Evolutionary conservation across 148 eudicot genomes (phyloP), one percentile per base, ranked within the genome.

Genomic region (Gaultheria prostrata): DNA sequence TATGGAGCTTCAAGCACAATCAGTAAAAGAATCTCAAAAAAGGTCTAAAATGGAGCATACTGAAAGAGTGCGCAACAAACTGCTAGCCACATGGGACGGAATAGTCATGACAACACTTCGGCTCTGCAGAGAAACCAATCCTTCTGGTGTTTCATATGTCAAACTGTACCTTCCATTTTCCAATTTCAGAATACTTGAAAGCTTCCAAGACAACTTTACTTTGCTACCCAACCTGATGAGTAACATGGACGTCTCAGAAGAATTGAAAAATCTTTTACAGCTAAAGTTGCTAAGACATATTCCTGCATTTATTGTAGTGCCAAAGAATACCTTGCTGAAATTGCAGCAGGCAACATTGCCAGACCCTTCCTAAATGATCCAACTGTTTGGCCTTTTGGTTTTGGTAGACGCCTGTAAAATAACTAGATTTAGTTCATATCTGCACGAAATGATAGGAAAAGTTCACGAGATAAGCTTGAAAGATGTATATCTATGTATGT

Each of bases 371-470:
- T 90, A 80, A 94, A 91, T 70, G 98, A 94, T 85, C 95, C 98
- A 86, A 94, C 96, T 14, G 98, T 94, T 86, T 94, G 98, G 79
- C 98, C 98, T 87, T 93, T 93, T 65, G 93, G 95, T 83, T 87
- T 89, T 26, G 97, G 98, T 46, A 94, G 90, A 76, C 94, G 93
- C 89, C 98, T 94, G 91, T 82, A 85, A 83, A 57, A 70, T 77
- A 48, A 82, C 50, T 45, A 77, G 72, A 81, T 13, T 71, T 20
- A 69, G 65, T 26, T 11, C 70, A 28, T 15, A 72, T 81, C 18
- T 32, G 43, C 48, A 76, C 12, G 59, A 77, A 83, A 83, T n/a
- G 39, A 81, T 82, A 20, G 39, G 69, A 79, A 79, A 26, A 65
- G 56, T 65, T 51, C 46, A 70, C 61, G 18, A 67, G 48, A 18